Percentiles rank a stretch among this genome's conserved stretches.
Evolutionary conservation across 345 rosid species (phyloP).

Genomic region (Hibiscus trionum): DNA sequence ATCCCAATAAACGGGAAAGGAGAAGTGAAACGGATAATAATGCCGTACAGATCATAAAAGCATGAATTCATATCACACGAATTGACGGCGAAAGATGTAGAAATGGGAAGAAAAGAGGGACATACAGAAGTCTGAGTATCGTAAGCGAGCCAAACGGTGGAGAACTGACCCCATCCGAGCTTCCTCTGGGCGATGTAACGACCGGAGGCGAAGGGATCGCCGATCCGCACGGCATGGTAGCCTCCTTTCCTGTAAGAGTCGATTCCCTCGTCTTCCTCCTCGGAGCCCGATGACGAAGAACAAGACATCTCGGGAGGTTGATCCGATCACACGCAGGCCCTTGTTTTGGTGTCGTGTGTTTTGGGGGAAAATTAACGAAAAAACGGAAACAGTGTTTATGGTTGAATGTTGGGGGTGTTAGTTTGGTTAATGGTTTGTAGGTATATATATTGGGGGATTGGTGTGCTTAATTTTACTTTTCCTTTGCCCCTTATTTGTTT

Average conservation of each 20-base stretch:
- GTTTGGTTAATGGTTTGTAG: not conserved
- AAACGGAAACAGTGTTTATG: not conserved
- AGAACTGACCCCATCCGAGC: conserved; percentile 99
- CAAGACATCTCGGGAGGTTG: conserved; percentile 41
- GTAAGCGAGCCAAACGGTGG: conserved; percentile 99
- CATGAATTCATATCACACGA: too few species aligned
- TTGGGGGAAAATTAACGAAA: not conserved
- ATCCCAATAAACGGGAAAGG: not conserved
- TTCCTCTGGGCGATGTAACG: conserved; percentile 92
- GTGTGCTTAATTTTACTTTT: not conserved
- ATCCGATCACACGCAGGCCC: not conserved
- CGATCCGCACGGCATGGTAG: conserved; percentile 89
- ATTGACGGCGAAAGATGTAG: too few species aligned
- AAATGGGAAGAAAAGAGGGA: not conserved
- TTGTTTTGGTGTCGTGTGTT: not conserved
- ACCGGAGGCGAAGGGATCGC: conserved; percentile 79
- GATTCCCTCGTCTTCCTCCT: conserved; percentile 86
- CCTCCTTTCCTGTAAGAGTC: conserved; percentile 95
- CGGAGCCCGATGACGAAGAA: conserved; percentile 91
- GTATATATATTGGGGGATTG: not conserved
- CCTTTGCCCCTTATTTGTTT: not conserved
- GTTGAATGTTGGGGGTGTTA: not conserved
- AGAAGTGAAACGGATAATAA: not conserved
- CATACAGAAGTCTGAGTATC: conserved; percentile 67
- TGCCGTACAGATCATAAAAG: not conserved